These are phyloP conservation scores for Alternaria triticimaculans DNA, from an alignment of 2,329 filamentous ascomycete genomes.

Conservation along the genomic window DNA sequence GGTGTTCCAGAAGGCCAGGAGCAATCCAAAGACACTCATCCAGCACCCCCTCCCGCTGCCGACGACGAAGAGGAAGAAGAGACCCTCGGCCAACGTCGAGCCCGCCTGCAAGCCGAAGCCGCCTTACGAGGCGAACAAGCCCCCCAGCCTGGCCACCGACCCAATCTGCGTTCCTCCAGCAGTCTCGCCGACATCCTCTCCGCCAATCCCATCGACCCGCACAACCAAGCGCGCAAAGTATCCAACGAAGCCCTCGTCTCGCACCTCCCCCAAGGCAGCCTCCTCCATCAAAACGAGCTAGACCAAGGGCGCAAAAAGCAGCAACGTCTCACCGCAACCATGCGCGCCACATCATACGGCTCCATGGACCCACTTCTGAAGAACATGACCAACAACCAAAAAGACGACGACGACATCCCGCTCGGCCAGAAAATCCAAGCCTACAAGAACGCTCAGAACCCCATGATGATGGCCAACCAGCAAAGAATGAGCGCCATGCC, in stretches of 20 bases:
- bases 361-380: slow-evolving; percentile 38
- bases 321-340: slow-evolving; percentile 43
- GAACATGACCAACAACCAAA: slow-evolving; percentile 31
- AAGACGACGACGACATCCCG: slow-evolving; percentile 36
- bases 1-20: slow-evolving; percentile 32
- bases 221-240: slow-evolving; percentile 44
- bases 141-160: slow-evolving; percentile 32
- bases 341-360: slow-evolving; percentile 40
- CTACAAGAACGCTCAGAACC: slow-evolving; percentile 44
- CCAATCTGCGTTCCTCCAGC: slow-evolving; percentile 52
- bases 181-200: slow-evolving; percentile 69
- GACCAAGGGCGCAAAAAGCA: slow-evolving; percentile 47
- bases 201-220: slow-evolving; percentile 56
- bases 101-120: slow-evolving; percentile 74
- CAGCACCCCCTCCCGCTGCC: slow-evolving; percentile 22
- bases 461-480: slow-evolving; percentile 19
- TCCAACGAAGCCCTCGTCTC: slow-evolving; percentile 44
- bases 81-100: slow-evolving; percentile 78
- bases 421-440: slow-evolving; percentile 46
- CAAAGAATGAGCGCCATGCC: slow-evolving; percentile 18
- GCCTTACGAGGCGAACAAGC: slow-evolving; percentile 54
- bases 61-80: slow-evolving; percentile 62
- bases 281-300: slow-evolving; percentile 50
- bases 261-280: slow-evolving; percentile 47
- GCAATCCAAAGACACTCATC: slow-evolving; percentile 32